Percentiles rank a stretch among this genome's conserved stretches.
phyloP scores from a whole-genome alignment of 495 filamentous ascomycete genomes.

The Halenospora varia region DNA sequence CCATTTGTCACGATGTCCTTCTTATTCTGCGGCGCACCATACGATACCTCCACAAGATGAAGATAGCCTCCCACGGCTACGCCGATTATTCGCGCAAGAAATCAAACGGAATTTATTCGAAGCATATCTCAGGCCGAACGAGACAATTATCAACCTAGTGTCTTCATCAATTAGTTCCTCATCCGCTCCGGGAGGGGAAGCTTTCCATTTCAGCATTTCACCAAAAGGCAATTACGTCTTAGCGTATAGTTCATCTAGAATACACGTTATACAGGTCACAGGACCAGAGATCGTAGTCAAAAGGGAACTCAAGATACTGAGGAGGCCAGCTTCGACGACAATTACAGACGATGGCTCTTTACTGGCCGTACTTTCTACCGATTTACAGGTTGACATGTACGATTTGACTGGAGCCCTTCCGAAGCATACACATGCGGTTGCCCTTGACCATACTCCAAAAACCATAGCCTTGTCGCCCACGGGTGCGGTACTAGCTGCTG shows the following conservation, averaged over 20 bases:
- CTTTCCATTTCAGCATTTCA: constrained; percentile 78
- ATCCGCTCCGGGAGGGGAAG: constrained; percentile 75
- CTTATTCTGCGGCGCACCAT: constrained; percentile 54
- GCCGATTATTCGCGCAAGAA: constrained; percentile 63
- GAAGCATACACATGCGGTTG: constrained; percentile 62
- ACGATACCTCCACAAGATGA: constrained; percentile 36
- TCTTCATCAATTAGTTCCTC: constrained; percentile 80
- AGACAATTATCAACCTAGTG: constrained; percentile 71
- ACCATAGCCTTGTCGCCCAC: constrained; percentile 77
- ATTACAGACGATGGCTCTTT: constrained; percentile 74
- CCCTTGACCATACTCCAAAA: constrained; percentile 70
- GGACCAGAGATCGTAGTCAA: constrained; percentile 54
- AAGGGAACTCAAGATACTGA: constrained; percentile 74
- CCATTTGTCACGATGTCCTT: constrained; percentile 69
- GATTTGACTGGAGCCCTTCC: constrained; percentile 57
- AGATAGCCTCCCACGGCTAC: constrained; percentile 55
- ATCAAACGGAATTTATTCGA: constrained; percentile 79
- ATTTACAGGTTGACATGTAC: constrained; percentile 81
- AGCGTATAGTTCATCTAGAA: constrained; percentile 81
- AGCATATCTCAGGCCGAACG: constrained; percentile 64
- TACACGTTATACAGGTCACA: constrained; percentile 70
- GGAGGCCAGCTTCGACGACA: constrained; percentile 71
- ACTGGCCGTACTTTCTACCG: constrained; percentile 75
- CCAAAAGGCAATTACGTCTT: constrained; percentile 68
- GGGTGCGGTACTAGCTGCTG: constrained; percentile 78